Evolutionary conservation across 768 basidiomycete genomes (phyloP).

Genomic region (Pleurotus djamor): DNA sequence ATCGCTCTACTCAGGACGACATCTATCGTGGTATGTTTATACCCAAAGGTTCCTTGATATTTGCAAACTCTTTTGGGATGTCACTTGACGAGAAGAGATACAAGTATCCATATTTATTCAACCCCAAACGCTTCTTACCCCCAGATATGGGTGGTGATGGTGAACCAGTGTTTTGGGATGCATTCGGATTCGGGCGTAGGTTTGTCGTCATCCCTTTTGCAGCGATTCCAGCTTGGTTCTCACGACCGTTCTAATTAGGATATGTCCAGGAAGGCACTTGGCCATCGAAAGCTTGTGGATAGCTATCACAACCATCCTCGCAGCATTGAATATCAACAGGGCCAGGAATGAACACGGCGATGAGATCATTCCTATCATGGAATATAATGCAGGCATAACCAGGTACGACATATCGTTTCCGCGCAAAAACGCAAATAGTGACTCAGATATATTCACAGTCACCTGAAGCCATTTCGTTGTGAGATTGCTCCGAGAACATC

Average conservation of each 20-base stretch:
- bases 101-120: conserved; percentile 28
- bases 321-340: background rate
- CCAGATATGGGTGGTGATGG: conserved; percentile 17
- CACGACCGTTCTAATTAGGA: conserved; percentile 15
- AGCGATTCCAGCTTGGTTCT: background rate
- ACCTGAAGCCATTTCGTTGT: background rate
- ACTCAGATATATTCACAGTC: background rate
- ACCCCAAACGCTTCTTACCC: conserved; percentile 33
- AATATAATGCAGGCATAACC: background rate
- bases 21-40: conserved; percentile 24
- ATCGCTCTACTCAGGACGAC: conserved; percentile 20
- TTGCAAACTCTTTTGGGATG: conserved; percentile 28
- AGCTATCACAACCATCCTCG: background rate
- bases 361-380: background rate
- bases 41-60: conserved; percentile 16
- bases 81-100: conserved; percentile 24
- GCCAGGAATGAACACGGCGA: background rate
- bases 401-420: background rate
- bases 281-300: conserved; percentile 47
- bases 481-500: background rate
- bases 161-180: conserved; percentile 18
- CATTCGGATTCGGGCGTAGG: conserved; percentile 40
- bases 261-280: conserved; percentile 47
- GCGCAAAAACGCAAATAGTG: background rate
- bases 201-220: conserved; percentile 11